phyloP scores from a whole-genome alignment of 331 rosid species.

The Quercus lobata region DNA sequence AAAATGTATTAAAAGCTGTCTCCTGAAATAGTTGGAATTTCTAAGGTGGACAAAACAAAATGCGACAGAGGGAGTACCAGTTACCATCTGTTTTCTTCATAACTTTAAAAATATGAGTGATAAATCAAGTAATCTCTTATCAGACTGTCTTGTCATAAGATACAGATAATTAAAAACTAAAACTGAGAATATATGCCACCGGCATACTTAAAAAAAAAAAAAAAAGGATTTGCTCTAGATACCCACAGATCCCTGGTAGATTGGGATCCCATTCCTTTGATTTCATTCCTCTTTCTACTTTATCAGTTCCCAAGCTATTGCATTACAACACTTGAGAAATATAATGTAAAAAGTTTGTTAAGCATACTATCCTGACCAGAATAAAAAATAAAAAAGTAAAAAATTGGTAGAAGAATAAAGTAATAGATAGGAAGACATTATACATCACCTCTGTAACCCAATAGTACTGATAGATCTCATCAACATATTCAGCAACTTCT shows the following conservation, averaged over 20 bases:
- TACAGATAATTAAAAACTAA: not conserved
- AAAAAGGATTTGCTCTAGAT: no score
- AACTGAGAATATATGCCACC: not conserved
- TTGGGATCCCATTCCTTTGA: not conserved
- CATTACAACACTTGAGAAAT: not conserved
- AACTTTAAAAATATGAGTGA: not conserved
- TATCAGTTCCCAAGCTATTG: not conserved
- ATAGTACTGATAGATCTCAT: conserved; percentile 76
- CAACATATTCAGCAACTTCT: conserved; percentile 84
- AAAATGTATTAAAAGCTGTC: no score
- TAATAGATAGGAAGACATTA: not conserved
- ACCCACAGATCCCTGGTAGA: not conserved
- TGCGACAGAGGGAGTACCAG: not conserved
- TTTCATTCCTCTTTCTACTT: not conserved
- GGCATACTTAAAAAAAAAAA: not conserved
- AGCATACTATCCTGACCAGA: not conserved
- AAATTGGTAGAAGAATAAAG: not conserved
- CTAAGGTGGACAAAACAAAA: no score
- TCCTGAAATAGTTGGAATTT: no score
- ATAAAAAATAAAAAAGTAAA: not conserved
- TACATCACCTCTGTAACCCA: conserved; percentile 75
- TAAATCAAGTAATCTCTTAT: not conserved
- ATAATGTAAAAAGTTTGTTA: not conserved
- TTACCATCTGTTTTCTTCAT: not conserved
- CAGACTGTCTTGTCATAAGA: not conserved